Base-by-base conservation (phyloP, 2,329 filamentous ascomycete genomes). In the Ceratocystis ficicola region DNA sequence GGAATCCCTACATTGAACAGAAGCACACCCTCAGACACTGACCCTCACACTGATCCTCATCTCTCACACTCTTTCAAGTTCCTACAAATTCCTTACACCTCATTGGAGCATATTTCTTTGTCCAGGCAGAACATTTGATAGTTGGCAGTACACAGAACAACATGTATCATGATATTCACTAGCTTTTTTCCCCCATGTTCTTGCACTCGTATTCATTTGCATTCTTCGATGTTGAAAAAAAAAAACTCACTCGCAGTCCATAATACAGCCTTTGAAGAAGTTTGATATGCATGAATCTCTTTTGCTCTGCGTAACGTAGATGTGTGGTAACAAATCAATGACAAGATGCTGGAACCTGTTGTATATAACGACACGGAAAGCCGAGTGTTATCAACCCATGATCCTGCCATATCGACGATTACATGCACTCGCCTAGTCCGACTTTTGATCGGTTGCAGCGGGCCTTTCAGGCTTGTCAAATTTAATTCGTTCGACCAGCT, bases 401-500 rank as follows among this genome's bases (percentile, higher is more conserved):
- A 12, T 41, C 36, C 10, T 41, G 36, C 36, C 2, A 46, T 28
- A 15, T n/a, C 8, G 2, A 25, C 12, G 15, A 25, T 32, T 62
- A 62, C 12, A 8, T 41, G 17, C 3, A 25, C n/a, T n/a, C n/a
- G n/a, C 10, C n/a, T 62, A 41, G n/a, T 32, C 60, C 1, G 36
- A n/a, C 3, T 30, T 44, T n/a, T 25, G 44, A 22, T 17, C 12
- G 2, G 59, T 20, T 8, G 41, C 44, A n/a, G 46, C 46, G 15
- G 44, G 30, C 28, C n/a, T 66, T 22, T 62, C 44, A 1, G 52
- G n/a, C 7, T 50, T 22, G 63, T 59, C 44, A 20, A 44, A 8
- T 72, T 72, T 22, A 74, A 73, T 57, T 68, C 67, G 7, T 74
- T 72, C 4, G 57, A 62, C 55, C 6, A 20, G 63, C 28, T 76